Evolutionary conservation across 352 stramenopile species (phyloP), one percentile per base, ranked within the genome.

Genomic region (Globisporangium ultimum): DNA sequence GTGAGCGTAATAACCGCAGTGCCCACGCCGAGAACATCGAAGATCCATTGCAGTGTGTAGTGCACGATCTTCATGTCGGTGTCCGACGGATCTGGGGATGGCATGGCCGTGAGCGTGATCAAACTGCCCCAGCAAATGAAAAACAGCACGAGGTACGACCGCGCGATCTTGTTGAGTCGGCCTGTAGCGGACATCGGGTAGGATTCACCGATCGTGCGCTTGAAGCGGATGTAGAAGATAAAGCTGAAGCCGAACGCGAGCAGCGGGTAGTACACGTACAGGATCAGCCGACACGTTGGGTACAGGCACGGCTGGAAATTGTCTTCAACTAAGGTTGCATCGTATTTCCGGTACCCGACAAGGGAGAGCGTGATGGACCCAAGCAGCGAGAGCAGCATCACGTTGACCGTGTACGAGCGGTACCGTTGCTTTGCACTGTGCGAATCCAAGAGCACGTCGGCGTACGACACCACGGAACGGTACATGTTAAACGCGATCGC

Each of bases 401-500:
- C 78, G 62, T 87, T 88, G 38, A 88, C 58, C 3, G 80, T 85
- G 64, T 88, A 90, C 40, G 72, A 70, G 3, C 63, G 68, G 61
- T 84, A 88, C 20, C 78, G 68, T 6, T 71, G 72, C 61, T 83
- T 87, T 2, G 74, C 68, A 40, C 76, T 88, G 24, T 88, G 76
- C 9, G 76, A 87, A 41, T 90, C 80, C 61, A 90, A 59, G 3
- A 90, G 56, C 22, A 88, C 80, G 38, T 90, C 80, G 10, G 78
- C 80, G 64, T 87, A 90, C 17, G 80, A 90, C 20, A 90, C 80
- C 2, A 90, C 80, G 4, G 78, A 88, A 7, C 80, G 80, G 61
- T 90, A 90, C 78, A 90, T 87, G 54, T 90, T 87, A 67, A 88
- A 90, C 9, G 78, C 80, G 59, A 88, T 87, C 48, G 80, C 76